Evolutionary conservation across 2,329 filamentous ascomycete species (phyloP).

Genomic region (Ophiostoma novo-ulmi): DNA sequence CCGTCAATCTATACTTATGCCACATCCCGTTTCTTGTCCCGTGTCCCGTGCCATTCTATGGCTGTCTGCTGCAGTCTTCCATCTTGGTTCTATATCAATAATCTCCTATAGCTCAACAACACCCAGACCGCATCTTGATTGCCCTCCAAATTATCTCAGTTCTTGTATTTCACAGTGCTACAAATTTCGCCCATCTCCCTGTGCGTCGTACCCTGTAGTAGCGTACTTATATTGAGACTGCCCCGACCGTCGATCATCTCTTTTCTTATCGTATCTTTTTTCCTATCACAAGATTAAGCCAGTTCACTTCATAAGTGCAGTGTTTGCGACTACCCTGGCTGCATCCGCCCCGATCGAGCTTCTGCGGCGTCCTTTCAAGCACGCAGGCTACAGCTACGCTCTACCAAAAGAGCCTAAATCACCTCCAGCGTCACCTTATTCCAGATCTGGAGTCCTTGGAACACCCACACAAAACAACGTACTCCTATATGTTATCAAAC

Average conservation of each 20-base stretch:
- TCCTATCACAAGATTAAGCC: neutral
- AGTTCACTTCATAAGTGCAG: neutral
- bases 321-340: neutral
- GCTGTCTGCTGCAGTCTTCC: neutral
- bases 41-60: neutral
- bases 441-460: no score
- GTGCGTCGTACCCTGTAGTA: neutral
- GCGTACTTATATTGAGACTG: neutral
- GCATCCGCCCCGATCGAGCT: neutral
- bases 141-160: neutral
- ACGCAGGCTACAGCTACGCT: no score
- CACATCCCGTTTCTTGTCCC: neutral
- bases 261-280: neutral
- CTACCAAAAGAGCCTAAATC: no score
- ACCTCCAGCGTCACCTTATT: no score
- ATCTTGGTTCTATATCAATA: neutral
- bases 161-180: neutral
- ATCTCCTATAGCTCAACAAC: neutral
- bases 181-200: no score
- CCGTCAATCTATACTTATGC: neutral
- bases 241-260: neutral
- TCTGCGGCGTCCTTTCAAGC: neutral
- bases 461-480: no score
- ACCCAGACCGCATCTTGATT: neutral
- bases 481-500: neutral